Evolutionary conservation across 208 protist genomes (phyloP), one percentile per base, ranked within the genome.

Genomic region (Leishmania martiniquensis): DNA sequence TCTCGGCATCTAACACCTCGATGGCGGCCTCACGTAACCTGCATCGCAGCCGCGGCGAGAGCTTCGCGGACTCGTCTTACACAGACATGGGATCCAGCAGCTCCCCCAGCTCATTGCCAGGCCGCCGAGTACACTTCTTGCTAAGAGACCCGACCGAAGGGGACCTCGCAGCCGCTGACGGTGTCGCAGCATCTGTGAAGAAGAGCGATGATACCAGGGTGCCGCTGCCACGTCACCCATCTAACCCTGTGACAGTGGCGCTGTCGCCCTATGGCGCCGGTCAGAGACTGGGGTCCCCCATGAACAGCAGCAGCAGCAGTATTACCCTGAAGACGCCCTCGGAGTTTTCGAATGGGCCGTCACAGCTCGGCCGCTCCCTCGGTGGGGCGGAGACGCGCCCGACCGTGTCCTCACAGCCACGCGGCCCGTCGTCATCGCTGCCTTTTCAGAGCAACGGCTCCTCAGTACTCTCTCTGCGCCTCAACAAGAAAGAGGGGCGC

Each of bases 401-500:
- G n/a, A 29, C 45, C 22, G 29, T 29, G 67, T 54, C 42, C 20
- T 52, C 34, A 15, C 62, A 42, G 44, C 32, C 49, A 1, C 63
- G 17, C 47, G 25, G 51, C 10, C 51, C 3, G n/a, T 55, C 57
- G 13, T 0, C 45, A 7, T n/a, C 54, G 6, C 3, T 65, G 25
- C 3, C 44, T 20, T 25, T 15, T 25, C 39, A 20, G 37, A n/a
- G 45, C 57, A 39, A 32, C 12, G n/a, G 44, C 47, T 42, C 44
- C 32, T 59, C 72, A 10, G 65, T 51, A 34, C 49, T 82, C 39
- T 76, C 72, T 20, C 67, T 82, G 65, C 72, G 62, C 22, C 72
- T 82, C 20, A 78, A 77, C 66, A 44, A 72, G 60, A 69, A 66
- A 55, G 72, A 82, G 4, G 78, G 78, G 12, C 66, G 66, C 66